Conservation (phyloP, 2,329 filamentous ascomycete species). For the Cordyceps cicadae region DNA sequence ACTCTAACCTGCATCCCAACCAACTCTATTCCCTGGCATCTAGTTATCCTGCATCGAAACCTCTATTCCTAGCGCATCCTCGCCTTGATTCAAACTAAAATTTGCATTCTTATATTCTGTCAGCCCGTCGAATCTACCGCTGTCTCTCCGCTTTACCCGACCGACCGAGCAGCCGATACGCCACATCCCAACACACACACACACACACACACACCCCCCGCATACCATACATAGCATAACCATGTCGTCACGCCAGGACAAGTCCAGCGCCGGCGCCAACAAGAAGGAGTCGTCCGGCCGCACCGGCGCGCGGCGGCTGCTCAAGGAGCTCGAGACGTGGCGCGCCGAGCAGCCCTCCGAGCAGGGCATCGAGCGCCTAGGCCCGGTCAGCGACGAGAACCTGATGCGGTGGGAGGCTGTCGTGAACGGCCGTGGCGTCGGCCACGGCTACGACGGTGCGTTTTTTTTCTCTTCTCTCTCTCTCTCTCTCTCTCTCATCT, state of each 20-base stretch:
- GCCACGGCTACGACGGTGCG: conserved; percentile 48
- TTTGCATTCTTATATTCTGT: too few relatives aligned
- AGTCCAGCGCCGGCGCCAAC: conserved; percentile 14
- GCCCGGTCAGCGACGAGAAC: conserved; percentile 45
- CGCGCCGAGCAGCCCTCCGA: conserved; percentile 40
- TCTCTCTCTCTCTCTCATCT: too few relatives aligned
- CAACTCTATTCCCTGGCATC: too few relatives aligned
- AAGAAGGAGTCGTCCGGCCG: conserved; percentile 23
- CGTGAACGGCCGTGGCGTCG: conserved; percentile 49
- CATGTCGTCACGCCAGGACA: conserved; percentile 9
- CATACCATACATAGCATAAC: background rate
- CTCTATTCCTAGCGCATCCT: too few relatives aligned
- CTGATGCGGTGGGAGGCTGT: conserved; percentile 52
- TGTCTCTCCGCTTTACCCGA: background rate
- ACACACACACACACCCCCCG: too few relatives aligned
- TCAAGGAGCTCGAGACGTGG: conserved; percentile 50
- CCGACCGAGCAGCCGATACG: background rate
- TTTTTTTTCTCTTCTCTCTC: conserved; percentile 14
- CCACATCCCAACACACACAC: too few relatives aligned
- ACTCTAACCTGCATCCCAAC: too few relatives aligned
- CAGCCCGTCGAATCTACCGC: too few relatives aligned
- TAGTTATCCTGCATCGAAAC: too few relatives aligned
- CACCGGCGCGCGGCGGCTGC: conserved; percentile 46
- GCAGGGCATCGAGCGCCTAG: conserved; percentile 50
- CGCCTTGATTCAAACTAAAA: too few relatives aligned